These are phyloP conservation scores for Jacaranda mimosifolia DNA, from an alignment of 257 asterid species.

Conservation along the genomic window DNA sequence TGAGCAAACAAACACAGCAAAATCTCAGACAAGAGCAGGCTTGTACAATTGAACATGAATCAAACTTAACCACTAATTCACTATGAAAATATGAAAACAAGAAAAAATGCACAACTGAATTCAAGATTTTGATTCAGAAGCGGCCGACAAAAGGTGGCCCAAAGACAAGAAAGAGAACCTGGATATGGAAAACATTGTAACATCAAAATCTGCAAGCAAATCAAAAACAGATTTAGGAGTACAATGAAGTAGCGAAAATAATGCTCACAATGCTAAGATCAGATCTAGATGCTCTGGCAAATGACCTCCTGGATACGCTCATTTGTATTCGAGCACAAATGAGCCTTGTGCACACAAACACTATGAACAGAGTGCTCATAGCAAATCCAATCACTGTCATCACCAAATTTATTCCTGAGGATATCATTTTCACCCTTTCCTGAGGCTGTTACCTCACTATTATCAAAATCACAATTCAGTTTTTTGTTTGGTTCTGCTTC, in stretches of 20 bases:
- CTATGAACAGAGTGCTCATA: constrained; percentile 78
- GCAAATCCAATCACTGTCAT: constrained; percentile 93
- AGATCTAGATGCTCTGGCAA: constrained; percentile 63
- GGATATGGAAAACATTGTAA: constrained; percentile 5
- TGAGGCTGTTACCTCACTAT: constrained; percentile 9
- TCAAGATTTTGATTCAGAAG: constrained; percentile 16
- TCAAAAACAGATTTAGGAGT: background rate
- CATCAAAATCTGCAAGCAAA: constrained; percentile 33
- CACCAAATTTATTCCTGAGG: constrained; percentile 76
- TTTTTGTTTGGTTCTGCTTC: constrained; percentile 4
- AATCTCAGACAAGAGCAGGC: constrained; percentile 16
- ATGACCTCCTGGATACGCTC: constrained; percentile 60
- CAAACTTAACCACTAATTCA: constrained; percentile 4
- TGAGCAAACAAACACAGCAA: too few species aligned
- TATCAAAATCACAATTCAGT: constrained; percentile 29
- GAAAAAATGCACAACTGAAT: background rate
- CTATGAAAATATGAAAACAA: background rate
- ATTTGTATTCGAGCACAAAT: constrained; percentile 82
- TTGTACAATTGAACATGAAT: background rate
- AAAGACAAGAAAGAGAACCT: constrained; percentile 21
- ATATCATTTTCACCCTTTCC: constrained; percentile 47
- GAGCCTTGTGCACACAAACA: constrained; percentile 85
- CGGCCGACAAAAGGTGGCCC: too few species aligned
- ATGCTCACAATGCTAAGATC: constrained; percentile 76
- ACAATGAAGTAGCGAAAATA: constrained; percentile 11